A percentile compares a stretch with the other conserved stretches of the same genome.
Evolutionary conservation across 1,139 yeast genomes (phyloP).

Genomic region (Nakaseomyces glabratus): DNA sequence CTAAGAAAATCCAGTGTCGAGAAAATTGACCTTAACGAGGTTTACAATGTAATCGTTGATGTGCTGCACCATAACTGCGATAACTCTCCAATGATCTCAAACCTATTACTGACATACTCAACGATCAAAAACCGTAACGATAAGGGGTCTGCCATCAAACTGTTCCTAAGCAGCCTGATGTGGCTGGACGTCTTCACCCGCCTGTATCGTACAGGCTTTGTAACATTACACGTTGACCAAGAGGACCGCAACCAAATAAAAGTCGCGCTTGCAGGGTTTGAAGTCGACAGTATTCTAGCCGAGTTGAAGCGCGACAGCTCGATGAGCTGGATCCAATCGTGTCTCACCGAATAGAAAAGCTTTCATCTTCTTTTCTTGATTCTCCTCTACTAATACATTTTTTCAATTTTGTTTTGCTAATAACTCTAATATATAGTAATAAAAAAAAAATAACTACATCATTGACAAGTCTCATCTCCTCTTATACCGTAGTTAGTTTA

Average conservation of each 20-base stretch:
- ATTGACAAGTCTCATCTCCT: too few relatives aligned
- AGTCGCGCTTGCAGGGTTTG: not conserved
- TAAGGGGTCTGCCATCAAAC: not conserved
- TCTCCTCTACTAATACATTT: too few relatives aligned
- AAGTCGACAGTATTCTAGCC: not conserved
- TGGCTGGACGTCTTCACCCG: constrained; percentile 5
- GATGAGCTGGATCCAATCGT: constrained; percentile 3
- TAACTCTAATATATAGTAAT: too few relatives aligned
- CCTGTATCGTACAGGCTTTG: constrained; percentile 4
- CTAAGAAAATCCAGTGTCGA: not conserved
- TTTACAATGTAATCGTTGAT: not conserved
- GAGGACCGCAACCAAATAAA: not conserved
- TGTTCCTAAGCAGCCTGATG: constrained; percentile 3
- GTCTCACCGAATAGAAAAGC: too few relatives aligned
- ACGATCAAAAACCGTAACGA: not conserved
- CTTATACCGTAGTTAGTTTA: too few relatives aligned
- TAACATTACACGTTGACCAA: constrained; percentile 2
- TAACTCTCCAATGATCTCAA: not conserved
- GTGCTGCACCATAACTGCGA: not conserved
- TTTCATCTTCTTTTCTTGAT: too few relatives aligned
- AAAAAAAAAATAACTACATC: too few relatives aligned
- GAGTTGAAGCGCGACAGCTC: constrained; percentile 3
- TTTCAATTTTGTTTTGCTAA: too few relatives aligned
- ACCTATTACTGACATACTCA: constrained; percentile 1
- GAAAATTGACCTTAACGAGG: not conserved